Percentiles rank a stretch among this genome's conserved stretches.
Conservation (phyloP, 305 asterid species). For the Solanum hybrid region DNA sequence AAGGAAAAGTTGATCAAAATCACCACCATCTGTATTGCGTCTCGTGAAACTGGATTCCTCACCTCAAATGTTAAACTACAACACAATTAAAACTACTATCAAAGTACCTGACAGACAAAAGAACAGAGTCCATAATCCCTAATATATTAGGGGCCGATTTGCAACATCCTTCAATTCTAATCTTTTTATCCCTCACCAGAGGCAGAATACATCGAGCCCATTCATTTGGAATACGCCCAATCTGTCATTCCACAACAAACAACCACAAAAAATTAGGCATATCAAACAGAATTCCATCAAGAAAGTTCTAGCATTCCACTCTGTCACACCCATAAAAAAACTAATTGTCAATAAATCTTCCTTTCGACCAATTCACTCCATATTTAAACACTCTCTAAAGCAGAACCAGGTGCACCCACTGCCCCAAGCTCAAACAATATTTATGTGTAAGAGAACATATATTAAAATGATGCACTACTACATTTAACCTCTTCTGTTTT, state of each 20-base stretch:
- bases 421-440: not conserved
- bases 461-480: not conserved
- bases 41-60: slow-evolving; percentile 5
- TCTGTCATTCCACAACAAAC: slow-evolving; percentile 36
- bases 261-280: not conserved
- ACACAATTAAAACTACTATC: not conserved
- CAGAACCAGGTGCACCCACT: slow-evolving; percentile 2
- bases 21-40: not conserved
- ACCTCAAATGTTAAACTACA: not conserved
- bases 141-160: slow-evolving; percentile 72
- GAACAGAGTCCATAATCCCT: slow-evolving; percentile 81
- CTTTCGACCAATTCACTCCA: not conserved
- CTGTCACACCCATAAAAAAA: not conserved
- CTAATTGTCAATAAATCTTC: not conserved
- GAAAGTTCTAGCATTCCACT: not conserved
- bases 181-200: slow-evolving; percentile 78
- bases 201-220: slow-evolving; percentile 95
- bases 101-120: slow-evolving; percentile 56
- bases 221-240: slow-evolving; percentile 97
- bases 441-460: not conserved
- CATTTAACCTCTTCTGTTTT: not conserved
- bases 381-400: not conserved
- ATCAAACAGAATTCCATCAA: not conserved
- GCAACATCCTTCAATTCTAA: slow-evolving; percentile 57
- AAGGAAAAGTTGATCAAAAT: slow-evolving; percentile 18